Percentiles rank a stretch among this genome's conserved stretches.
Evolutionary conservation across 1,284 basidiomycete genomes (phyloP).

Genomic region (Ustilago curta): DNA sequence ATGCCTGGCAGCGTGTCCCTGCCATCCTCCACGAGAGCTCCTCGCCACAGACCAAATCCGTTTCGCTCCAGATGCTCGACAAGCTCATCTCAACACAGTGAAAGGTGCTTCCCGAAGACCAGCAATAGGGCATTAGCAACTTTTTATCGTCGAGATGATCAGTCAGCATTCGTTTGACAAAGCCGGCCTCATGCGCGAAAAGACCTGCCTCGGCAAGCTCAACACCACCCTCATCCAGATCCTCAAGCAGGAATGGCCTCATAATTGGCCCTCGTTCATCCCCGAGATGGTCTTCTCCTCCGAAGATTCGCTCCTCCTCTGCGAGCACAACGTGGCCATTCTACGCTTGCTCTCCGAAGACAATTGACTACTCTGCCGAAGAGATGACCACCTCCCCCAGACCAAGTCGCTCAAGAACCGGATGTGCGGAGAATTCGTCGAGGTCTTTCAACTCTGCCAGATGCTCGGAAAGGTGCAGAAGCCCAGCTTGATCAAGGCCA

Average conservation of each 20-base stretch:
- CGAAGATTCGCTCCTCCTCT: conserved; percentile 92
- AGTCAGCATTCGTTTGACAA: conserved; percentile 90
- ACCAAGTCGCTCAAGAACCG: conserved; percentile 94
- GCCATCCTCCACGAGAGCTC: conserved; percentile 87
- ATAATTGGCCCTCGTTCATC: conserved; percentile 99
- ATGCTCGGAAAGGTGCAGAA: conserved; percentile 98
- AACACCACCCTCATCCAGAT: conserved; percentile 97
- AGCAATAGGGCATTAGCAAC: conserved; percentile 85
- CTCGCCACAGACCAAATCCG: conserved; percentile 85
- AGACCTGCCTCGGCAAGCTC: conserved; percentile 95
- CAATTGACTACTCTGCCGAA: conserved; percentile 98
- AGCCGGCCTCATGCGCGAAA: conserved; percentile 84
- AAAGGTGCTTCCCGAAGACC: conserved; percentile 94
- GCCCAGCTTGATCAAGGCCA: conserved; percentile 92
- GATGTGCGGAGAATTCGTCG: conserved; percentile 68
- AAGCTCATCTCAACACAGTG: conserved; percentile 90
- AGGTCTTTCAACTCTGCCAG: conserved; percentile 72
- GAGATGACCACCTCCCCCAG: conserved; percentile 98
- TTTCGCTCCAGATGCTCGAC: conserved; percentile 68
- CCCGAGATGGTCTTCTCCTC: conserved; percentile 97
- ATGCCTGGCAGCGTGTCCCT: conserved; percentile 97
- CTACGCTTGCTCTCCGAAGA: conserved; percentile 97
- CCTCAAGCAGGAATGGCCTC: conserved; percentile 99
- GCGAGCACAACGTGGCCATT: conserved; percentile 99
- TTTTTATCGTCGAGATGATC: conserved; percentile 93